Base-by-base conservation (phyloP, 2,329 filamentous ascomycete genomes). In the Pseudocercospora eumusae region DNA sequence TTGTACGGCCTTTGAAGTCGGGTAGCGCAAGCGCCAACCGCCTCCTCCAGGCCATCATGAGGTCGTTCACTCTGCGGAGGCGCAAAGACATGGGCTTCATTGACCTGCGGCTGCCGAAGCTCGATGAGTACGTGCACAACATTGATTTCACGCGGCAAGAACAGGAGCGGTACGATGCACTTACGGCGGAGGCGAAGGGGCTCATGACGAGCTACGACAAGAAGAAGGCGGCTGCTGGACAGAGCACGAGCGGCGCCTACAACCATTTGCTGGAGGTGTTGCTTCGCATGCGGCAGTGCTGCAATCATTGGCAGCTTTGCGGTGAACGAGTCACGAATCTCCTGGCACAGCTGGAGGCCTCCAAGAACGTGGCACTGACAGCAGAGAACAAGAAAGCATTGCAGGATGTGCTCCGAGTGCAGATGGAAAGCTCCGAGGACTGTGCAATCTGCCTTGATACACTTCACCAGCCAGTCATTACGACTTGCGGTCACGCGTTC, bases 11-110 rank as follows among this genome's bases (percentile, higher is more conserved):
- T 3, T 80, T 96, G 8, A 83, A 82, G 57, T 71, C 74, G 5
- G 86, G 85, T 1, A 82, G 87, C 15, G 78, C 81, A 33, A 88
- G 87, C 11, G 72, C 73, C 1, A 86, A 86, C 53, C 75, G 82
- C 10, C 78, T 93, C 3, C 81, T 96, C 3, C 89, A 93, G 71
- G 83, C 86, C 4, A 81, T 96, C 49, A 93, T 96, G 86, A 82
- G 83, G n/a, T 87, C 89, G 18, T 83, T 96, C 52, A 95, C 90
- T 69, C 81, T 96, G 21, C 85, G 92, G 40, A 86, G 92, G 40
- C 89, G 87, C 75, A 96, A 96, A 74, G 88, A 93, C 60, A 96
- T 96, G 92, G 83, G 83, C 4, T 96, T 96, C 71, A 84, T 96
- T 57, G 91, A 96, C 67, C 79, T 96, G 20, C 89, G 87, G 64